Base-by-base conservation (phyloP, 2,329 filamentous ascomycete genomes). In the Fusarium sp. region DNA sequence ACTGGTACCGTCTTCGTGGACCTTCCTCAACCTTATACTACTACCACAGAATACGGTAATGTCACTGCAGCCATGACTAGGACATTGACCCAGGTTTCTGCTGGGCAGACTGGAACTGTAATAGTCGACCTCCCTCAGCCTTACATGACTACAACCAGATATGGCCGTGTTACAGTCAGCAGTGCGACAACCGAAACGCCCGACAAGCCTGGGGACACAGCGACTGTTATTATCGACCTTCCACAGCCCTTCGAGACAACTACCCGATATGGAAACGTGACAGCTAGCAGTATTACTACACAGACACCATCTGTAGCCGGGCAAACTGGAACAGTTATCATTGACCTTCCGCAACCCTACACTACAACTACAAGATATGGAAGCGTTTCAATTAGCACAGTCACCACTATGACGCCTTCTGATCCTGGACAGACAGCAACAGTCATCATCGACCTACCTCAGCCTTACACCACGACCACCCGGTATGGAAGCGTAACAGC, bases 1-100 rank as follows among this genome's bases (percentile, higher is more conserved):
- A 59, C 39, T 2, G 46, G 46, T 6, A 61, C 58, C 4, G 27
- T 61, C 1, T 14, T 59, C 1, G 17, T 61, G 20, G 45, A 61
- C 10, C 11, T 61, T 2, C 58, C 58, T 8, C 54, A 59, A 5
- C 55, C 55, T 14, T 60, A 31, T 3, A 29, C 4, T 0, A 59
- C 57, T 5, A 23, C 33, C 1, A 59, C 51, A 2, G 14, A 21
- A 4, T 59, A 42, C 5, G 52, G 55, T 4, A 27, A n/a, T 9
- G 35, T 47, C 11, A 40, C 40, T 27, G 13, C 6, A 3, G 6
- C 45, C 5, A 52, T 31, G 10, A 61, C 58, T 11, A 59, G 23
- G 4, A 61, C 58, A 3, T 18, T 52, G 17, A 36, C 37, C 2
- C 48, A 31, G 3, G 18, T 23, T 7, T 31, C 18, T 8, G 27